phyloP scores from a whole-genome alignment of 768 basidiomycete genomes.

The Boletus huronensis region DNA sequence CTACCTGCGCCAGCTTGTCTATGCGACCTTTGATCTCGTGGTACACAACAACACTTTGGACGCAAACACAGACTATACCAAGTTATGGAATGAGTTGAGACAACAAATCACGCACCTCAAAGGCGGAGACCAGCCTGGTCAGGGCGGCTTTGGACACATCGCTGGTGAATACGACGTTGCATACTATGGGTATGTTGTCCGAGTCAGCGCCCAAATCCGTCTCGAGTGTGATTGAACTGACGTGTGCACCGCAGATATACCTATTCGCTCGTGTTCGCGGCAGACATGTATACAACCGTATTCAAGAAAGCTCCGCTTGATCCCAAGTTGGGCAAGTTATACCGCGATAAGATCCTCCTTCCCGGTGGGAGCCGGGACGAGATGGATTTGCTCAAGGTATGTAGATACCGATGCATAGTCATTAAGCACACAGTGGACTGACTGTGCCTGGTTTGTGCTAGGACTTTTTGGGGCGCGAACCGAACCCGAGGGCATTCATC shows the following conservation, averaged over 20 bases:
- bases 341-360: slow-evolving; percentile 71
- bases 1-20: slow-evolving; percentile 67
- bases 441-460: slow-evolving; percentile 20
- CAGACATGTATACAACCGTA: slow-evolving; percentile 62
- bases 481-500: slow-evolving; percentile 73
- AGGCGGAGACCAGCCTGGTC: slow-evolving; percentile 60
- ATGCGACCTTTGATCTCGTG: slow-evolving; percentile 35
- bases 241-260: slow-evolving; percentile 44
- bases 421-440: background rate
- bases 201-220: background rate
- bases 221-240: background rate
- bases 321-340: slow-evolving; percentile 57
- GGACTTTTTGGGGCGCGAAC: slow-evolving; percentile 75
- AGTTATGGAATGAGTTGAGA: slow-evolving; percentile 68
- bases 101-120: slow-evolving; percentile 67
- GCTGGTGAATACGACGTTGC: slow-evolving; percentile 64
- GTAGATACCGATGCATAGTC: background rate
- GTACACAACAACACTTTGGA: slow-evolving; percentile 39
- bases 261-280: slow-evolving; percentile 64
- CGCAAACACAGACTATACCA: slow-evolving; percentile 56
- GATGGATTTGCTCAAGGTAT: slow-evolving; percentile 65
- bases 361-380: slow-evolving; percentile 75
- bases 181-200: slow-evolving; percentile 52
- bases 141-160: slow-evolving; percentile 70
- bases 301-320: slow-evolving; percentile 77